These are phyloP conservation scores for Peronospora destructor DNA, from an alignment of 352 stramenopile species.

Conservation along the genomic window DNA sequence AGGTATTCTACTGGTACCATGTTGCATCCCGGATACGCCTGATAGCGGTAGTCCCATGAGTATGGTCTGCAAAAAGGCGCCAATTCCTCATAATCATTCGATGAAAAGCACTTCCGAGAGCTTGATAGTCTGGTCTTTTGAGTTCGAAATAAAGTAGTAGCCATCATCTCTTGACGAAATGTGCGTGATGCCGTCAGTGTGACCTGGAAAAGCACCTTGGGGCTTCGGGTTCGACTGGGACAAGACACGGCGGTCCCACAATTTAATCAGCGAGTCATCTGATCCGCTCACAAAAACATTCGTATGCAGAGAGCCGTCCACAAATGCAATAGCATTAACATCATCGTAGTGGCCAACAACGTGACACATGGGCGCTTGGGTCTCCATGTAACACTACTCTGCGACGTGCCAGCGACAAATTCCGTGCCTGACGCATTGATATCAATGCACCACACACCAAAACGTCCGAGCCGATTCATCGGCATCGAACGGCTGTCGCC, in stretches of 20 bases:
- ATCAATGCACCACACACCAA: slow-evolving; percentile 75
- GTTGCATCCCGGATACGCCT: slow-evolving; percentile 68
- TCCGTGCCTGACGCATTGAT: slow-evolving; percentile 70
- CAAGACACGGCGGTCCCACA: slow-evolving; percentile 79
- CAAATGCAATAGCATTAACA: slow-evolving; percentile 81
- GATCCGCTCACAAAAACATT: slow-evolving; percentile 85
- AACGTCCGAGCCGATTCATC: slow-evolving; percentile 38
- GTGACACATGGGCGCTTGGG: slow-evolving; percentile 57
- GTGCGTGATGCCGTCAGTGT: slow-evolving; percentile 79
- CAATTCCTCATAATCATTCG: slow-evolving; percentile 37
- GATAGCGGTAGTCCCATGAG: slow-evolving; percentile 78
- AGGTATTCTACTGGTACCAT: slow-evolving; percentile 51
- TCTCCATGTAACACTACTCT: slow-evolving; percentile 74
- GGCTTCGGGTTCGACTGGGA: slow-evolving; percentile 64
- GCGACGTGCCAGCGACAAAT: slow-evolving; percentile 74
- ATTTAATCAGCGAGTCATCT: slow-evolving; percentile 77
- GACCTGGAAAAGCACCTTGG: slow-evolving; percentile 72
- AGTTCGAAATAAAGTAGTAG: slow-evolving; percentile 53
- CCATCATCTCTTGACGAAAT: slow-evolving; percentile 79
- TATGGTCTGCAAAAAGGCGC: slow-evolving; percentile 29
- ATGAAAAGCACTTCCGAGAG: slow-evolving; percentile 31
- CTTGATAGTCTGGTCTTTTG: slow-evolving; percentile 59
- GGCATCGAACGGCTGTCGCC: slow-evolving; percentile 8
- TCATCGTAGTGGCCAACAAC: slow-evolving; percentile 67
- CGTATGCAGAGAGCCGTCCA: slow-evolving; percentile 68